Evolutionary conservation across 1,139 yeast genomes (phyloP).

Genomic region (Hyphopichia wangnamkhiaoensis): DNA sequence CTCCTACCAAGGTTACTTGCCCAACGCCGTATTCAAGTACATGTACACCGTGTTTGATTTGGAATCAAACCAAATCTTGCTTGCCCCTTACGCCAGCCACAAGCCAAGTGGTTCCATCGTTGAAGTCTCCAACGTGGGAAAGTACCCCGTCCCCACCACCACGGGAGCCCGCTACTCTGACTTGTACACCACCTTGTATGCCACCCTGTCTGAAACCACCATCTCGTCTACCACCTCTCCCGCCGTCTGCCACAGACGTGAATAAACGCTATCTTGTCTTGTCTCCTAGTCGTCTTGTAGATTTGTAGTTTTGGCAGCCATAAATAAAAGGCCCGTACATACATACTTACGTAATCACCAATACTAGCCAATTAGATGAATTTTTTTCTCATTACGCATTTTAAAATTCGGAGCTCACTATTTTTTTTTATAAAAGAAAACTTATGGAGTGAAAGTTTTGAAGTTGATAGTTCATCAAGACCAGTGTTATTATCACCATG

Average conservation of each 20-base stretch:
- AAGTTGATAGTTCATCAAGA: too few relatives aligned
- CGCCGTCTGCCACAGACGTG: neutral
- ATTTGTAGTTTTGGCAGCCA: too few relatives aligned
- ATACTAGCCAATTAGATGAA: neutral
- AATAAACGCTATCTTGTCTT: too few relatives aligned
- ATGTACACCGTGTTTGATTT: conserved; percentile 22
- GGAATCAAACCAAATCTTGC: conserved; percentile 16
- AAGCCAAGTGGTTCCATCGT: conserved; percentile 4
- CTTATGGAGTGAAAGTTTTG: too few relatives aligned
- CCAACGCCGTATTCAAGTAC: conserved; percentile 19
- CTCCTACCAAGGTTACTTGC: conserved; percentile 18
- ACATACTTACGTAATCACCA: neutral
- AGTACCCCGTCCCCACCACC: conserved; percentile 17
- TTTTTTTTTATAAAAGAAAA: too few relatives aligned
- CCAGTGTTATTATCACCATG: conserved; percentile 10
- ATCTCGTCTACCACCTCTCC: neutral
- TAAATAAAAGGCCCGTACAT: neutral
- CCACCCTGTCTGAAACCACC: conserved; percentile 14
- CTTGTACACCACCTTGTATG: conserved; percentile 17
- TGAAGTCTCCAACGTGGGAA: conserved; percentile 1
- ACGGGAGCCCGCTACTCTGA: conserved; percentile 14
- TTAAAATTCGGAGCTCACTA: too few relatives aligned
- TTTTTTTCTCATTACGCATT: conserved; percentile 3
- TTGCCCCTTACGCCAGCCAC: conserved; percentile 15
- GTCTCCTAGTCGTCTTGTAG: too few relatives aligned